These are phyloP conservation scores for Parascedosporium putredinis DNA, from an alignment of 2,329 filamentous ascomycete species.

Conservation along the genomic window DNA sequence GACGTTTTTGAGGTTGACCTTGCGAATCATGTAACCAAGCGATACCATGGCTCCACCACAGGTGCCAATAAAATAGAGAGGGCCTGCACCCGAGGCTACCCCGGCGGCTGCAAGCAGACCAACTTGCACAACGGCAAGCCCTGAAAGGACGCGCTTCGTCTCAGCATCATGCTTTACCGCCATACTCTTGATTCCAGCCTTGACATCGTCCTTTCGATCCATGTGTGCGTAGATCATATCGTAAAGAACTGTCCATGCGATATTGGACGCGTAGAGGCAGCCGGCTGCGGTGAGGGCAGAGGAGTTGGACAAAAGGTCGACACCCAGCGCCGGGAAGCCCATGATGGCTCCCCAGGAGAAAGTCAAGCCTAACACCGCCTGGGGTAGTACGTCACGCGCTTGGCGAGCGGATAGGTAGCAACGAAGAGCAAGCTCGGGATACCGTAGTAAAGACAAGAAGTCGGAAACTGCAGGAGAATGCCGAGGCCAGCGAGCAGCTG, in stretches of 20 bases:
- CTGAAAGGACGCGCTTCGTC: constrained; percentile 65
- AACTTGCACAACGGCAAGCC: constrained; percentile 59
- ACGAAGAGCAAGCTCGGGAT: constrained; percentile 67
- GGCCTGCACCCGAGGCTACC: constrained; percentile 53
- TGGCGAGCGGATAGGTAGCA: constrained; percentile 68
- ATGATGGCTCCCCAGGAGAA: constrained; percentile 87
- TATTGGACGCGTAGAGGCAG: constrained; percentile 64
- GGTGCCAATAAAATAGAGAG: constrained; percentile 57
- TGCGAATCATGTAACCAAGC: constrained; percentile 56
- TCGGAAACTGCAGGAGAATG: constrained; percentile 66
- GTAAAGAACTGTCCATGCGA: constrained; percentile 80
- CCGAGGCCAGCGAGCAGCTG: constrained; percentile 66
- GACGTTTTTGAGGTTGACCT: constrained; percentile 54
- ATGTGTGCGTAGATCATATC: constrained; percentile 93
- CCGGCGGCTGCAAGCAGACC: constrained; percentile 62
- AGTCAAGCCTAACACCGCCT: constrained; percentile 70
- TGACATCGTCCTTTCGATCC: constrained; percentile 77
- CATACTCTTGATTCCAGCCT: constrained; percentile 82
- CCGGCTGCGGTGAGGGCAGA: constrained; percentile 55
- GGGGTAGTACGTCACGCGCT: constrained; percentile 79
- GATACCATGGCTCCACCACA: constrained; percentile 54
- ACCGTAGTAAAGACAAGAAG: constrained; percentile 64
- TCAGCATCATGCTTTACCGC: constrained; percentile 68
- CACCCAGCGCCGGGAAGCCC: constrained; percentile 73
- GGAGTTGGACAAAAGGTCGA: constrained; percentile 58